Base-by-base conservation (phyloP, 2,329 filamentous ascomycete genomes). In the Chrysosphaeria jannelii region DNA sequence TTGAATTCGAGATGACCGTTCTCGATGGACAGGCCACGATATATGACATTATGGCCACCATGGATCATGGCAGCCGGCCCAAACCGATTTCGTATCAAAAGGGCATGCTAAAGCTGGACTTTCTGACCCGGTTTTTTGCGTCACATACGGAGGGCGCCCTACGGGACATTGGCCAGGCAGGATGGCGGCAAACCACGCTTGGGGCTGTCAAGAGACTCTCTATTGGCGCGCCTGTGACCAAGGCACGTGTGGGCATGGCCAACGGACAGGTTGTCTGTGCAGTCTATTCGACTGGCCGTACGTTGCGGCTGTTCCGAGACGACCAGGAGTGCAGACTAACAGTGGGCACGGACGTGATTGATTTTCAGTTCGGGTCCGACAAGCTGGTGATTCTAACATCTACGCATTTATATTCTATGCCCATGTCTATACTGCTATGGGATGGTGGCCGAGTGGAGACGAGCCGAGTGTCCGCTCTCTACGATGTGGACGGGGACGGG, bases 151-250 rank as follows among this genome's bases (percentile, higher is more conserved):
- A 50, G n/a, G 42, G 42, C 6, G 51, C 75, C 2, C 72, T 76
- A 34, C 42, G 57, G 25, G 51, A 64, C 28, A 63, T 78, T 37
- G 63, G 74, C 30, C 58, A 68, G 40, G 58, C 66, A 5, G 57
- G 76, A 42, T 53, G 60, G 34, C 48, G 65, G 25, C 67, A 62
- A 26, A 66, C 78, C 8, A 47, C 65, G 5, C 66, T 75, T 33
- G 66, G 66, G 4, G 51, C 52, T 15, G 44, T 54, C 4, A 45
- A 51, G 4, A 47, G 41, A 23, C 34, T 64, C 5, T 41, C 45
- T 2, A 28, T 56, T 7, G 45, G 44, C 1, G 35, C 36, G 30
- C 56, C 36, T 31, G 47, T 45, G 33, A 57, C 33, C 36, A 57
- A 37, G 28, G 40, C 57, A 25, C 66, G 72, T 36, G 44, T 67